Evolutionary conservation across 2,329 filamentous ascomycete species (phyloP).

Genomic region (Magnaporthales sp.): DNA sequence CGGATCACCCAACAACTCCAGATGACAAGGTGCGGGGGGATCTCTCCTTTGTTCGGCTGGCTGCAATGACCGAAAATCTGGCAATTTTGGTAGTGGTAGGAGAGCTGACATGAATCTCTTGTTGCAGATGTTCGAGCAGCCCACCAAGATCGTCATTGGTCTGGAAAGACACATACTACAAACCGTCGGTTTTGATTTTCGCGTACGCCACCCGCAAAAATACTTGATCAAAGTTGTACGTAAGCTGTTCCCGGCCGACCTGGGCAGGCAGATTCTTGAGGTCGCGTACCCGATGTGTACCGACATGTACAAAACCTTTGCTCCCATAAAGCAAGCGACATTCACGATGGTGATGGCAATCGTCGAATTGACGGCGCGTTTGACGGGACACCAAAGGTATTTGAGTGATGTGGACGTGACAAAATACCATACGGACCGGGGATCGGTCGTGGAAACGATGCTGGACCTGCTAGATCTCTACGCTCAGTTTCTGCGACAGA

Average conservation of each 20-base stretch:
- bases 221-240: slow-evolving; percentile 72
- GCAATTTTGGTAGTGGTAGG: background rate
- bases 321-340: slow-evolving; percentile 81
- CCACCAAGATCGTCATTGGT: slow-evolving; percentile 74
- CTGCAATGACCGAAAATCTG: background rate
- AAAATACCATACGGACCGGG: slow-evolving; percentile 32
- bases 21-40: slow-evolving; percentile 64
- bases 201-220: slow-evolving; percentile 79
- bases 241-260: slow-evolving; percentile 35
- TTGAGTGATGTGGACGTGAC: slow-evolving; percentile 36
- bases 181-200: slow-evolving; percentile 87
- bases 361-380: slow-evolving; percentile 68
- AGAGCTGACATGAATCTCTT: slow-evolving; percentile 2
- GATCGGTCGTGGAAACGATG: slow-evolving; percentile 62
- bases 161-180: slow-evolving; percentile 91
- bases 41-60: background rate
- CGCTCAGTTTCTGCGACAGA: slow-evolving; percentile 69
- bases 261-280: slow-evolving; percentile 49
- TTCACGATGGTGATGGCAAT: slow-evolving; percentile 78
- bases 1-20: slow-evolving; percentile 57
- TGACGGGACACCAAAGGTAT: slow-evolving; percentile 48
- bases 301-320: slow-evolving; percentile 89
- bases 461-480: slow-evolving; percentile 90
- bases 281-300: slow-evolving; percentile 75
- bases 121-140: slow-evolving; percentile 65